Percentiles rank a stretch among this genome's conserved stretches.
Conservation (phyloP, 108 stramenopile species). For the Skeletonema menzelii region DNA sequence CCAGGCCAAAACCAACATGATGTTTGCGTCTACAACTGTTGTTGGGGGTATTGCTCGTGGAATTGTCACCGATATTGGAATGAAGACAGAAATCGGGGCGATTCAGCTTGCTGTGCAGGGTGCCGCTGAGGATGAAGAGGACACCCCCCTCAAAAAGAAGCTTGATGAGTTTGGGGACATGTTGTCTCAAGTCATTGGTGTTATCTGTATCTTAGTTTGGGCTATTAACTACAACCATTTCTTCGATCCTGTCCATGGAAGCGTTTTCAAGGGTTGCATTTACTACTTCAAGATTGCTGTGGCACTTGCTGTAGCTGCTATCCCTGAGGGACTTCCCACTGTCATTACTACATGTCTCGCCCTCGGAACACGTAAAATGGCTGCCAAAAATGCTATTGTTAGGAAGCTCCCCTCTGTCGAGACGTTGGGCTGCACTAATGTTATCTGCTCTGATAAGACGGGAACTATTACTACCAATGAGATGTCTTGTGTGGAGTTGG, state of each 20-base stretch:
- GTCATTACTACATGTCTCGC: constrained; percentile 85
- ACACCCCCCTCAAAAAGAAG: constrained; percentile 85
- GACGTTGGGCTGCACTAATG: constrained; percentile 82
- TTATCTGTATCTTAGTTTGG: constrained; percentile 81
- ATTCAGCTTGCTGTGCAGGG: constrained; percentile 59
- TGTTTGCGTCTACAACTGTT: constrained; percentile 81
- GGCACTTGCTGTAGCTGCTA: constrained; percentile 85
- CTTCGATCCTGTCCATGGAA: constrained; percentile 58
- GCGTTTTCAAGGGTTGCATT: constrained; percentile 57
- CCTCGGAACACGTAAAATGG: constrained; percentile 72
- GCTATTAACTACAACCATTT: constrained; percentile 65
- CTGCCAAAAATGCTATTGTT: constrained; percentile 54
- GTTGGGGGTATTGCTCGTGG: constrained; percentile 66
- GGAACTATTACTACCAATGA: constrained; percentile 88
- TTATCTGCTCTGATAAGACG: constrained; percentile 90
- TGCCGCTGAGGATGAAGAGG: constrained; percentile 62
- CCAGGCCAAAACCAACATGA: constrained; percentile 77
- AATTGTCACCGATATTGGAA: constrained; percentile 71
- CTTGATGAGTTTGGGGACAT: constrained; percentile 82
- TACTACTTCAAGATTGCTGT: constrained; percentile 88
- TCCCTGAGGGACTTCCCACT: constrained; percentile 86
- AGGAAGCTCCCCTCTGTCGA: constrained; percentile 79
- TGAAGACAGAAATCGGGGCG: constrained; percentile 83
- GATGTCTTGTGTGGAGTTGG: constrained; percentile 68
- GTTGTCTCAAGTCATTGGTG: constrained; percentile 76